Base-by-base conservation (phyloP, 352 stramenopile species). In the Phytophthora colocasiae region DNA sequence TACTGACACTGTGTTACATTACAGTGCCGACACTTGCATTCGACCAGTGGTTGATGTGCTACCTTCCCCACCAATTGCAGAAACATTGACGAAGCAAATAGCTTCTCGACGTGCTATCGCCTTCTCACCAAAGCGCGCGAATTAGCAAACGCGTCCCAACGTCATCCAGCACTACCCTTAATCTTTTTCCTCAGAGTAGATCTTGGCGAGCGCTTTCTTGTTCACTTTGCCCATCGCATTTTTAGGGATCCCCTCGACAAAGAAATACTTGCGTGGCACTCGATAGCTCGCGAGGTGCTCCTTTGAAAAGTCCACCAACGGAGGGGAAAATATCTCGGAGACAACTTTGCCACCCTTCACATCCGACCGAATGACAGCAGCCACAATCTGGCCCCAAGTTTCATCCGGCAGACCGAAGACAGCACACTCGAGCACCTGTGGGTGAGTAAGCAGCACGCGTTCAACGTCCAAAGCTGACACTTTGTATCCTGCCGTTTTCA, bases 191-290 rank as follows among this genome's bases (percentile, higher is more conserved):
- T 71, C 67, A 14, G 48, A 62, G 53, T 79, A 83, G 15, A 73
- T 63, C 27, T 58, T 66, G 17, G 79, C 76, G 15, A 98, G 75
- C 60, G 89, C 58, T 78, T 98, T 98, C 66, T 98, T 98, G 77
- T 97, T 97, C 50, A 98, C 85, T 60, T 98, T 98, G 31, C 92
- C 92, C 91, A 98, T 98, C 2, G 91, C 90, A 63, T 98, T 98
- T 48, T 97, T 96, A 15, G 91, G 89, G 51, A 98, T 95, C 43
- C 81, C 71, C 8, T 93, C 71, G 6, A 97, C 78, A 26, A 97
- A 74, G 41, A 93, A 81, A 45, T 96, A 83, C 24, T 75, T 75
- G 19, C 82, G 82, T 8, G 92, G 92, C 40, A 85, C 73, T 43
- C 94, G 92, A 64, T 98, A 97, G 34, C 75, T 79, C 14, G 90